Conservation (phyloP, 1,284 basidiomycete genomes). For the Rhodotorula mucilaginosa region DNA sequence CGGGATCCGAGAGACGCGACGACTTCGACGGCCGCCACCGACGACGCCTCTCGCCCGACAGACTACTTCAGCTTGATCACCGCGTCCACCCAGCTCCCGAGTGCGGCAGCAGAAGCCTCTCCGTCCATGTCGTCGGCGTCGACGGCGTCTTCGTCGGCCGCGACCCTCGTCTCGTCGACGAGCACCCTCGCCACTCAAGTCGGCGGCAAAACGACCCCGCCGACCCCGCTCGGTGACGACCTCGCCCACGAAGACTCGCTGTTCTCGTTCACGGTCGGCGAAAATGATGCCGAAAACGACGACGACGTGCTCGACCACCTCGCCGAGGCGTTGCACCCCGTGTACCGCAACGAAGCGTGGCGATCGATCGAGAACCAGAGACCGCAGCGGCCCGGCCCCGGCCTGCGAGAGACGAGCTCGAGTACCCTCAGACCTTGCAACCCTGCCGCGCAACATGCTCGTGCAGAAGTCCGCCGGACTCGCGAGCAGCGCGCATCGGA, state of each 20-base stretch:
- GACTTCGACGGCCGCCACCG: too few relatives aligned
- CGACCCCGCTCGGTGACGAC: background rate
- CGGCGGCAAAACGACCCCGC: background rate
- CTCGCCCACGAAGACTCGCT: background rate
- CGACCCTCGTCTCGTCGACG: background rate
- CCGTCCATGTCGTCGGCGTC: background rate
- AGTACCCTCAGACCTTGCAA: background rate
- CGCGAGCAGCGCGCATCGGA: too few relatives aligned
- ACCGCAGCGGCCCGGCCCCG: background rate
- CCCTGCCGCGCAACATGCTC: too few relatives aligned
- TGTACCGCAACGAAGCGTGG: constrained; percentile 24
- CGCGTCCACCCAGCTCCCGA: too few relatives aligned
- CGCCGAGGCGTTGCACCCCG: background rate
- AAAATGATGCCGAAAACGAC: too few relatives aligned
- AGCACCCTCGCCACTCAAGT: background rate
- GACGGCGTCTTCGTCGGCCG: background rate
- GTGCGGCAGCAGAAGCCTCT: background rate
- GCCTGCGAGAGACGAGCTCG: background rate
- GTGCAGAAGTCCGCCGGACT: too few relatives aligned
- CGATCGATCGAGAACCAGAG: background rate
- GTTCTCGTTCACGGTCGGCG: background rate
- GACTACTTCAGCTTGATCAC: constrained; percentile 24
- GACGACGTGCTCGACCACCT: background rate
- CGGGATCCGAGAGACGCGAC: background rate
- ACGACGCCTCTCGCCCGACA: background rate